Percentiles rank a stretch among this genome's conserved stretches.
Conservation (phyloP, 2,329 filamentous ascomycete species). For the Fragosphaeria purpurea region DNA sequence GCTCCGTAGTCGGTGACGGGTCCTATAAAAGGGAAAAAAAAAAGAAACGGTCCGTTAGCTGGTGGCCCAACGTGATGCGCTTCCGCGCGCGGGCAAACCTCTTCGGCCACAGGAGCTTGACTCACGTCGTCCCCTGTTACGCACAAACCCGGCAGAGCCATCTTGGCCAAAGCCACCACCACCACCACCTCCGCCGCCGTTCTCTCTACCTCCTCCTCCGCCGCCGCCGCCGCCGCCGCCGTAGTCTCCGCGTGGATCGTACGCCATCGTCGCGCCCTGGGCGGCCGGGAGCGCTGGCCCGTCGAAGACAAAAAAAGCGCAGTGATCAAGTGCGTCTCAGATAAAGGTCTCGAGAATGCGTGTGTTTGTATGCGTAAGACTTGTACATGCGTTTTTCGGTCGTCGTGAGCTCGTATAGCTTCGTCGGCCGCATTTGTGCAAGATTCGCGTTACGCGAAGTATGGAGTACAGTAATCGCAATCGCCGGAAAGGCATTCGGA, state of each 20-base stretch:
- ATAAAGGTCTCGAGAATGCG: too few relatives aligned
- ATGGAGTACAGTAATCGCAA: too few relatives aligned
- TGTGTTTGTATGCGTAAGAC: too few relatives aligned
- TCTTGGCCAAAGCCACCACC: slow-evolving; percentile 4
- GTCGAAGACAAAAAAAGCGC: neutral
- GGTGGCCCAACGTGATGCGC: too few relatives aligned
- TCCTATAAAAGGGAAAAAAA: slow-evolving; percentile 38
- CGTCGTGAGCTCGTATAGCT: too few relatives aligned
- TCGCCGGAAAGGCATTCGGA: too few relatives aligned
- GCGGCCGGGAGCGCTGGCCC: slow-evolving; percentile 1
- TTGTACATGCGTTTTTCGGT: too few relatives aligned
- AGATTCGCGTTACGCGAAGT: too few relatives aligned
- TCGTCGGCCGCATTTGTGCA: too few relatives aligned
- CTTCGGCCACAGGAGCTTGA: too few relatives aligned
- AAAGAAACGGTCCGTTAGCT: too few relatives aligned
- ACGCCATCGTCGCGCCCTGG: slow-evolving; percentile 13
- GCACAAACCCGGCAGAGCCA: slow-evolving; percentile 5
- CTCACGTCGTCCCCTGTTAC: slow-evolving; percentile 15
- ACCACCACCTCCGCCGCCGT: slow-evolving; percentile 5
- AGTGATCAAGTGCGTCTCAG: neutral
- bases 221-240: slow-evolving; percentile 9
- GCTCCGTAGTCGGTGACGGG: slow-evolving; percentile 90
- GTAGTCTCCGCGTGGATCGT: slow-evolving; percentile 14
- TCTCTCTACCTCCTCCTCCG: slow-evolving; percentile 7
- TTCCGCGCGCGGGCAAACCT: too few relatives aligned